phyloP scores from a whole-genome alignment of 768 basidiomycete genomes.

The Mrakia blollopis region DNA sequence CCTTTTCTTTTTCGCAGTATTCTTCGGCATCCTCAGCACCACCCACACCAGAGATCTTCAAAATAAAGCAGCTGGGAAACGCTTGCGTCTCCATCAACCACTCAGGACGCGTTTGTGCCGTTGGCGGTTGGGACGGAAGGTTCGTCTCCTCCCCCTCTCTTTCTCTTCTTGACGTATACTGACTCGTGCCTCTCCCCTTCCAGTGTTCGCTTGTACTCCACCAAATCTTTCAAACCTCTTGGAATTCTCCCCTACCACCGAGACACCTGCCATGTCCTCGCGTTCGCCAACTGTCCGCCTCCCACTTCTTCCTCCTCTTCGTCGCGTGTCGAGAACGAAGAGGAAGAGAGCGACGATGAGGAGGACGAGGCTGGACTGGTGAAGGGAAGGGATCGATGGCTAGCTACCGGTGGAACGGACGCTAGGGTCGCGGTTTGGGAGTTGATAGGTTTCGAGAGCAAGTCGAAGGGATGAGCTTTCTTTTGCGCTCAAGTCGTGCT shows the following conservation, averaged over 20 bases:
- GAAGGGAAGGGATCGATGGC: constrained; percentile 55
- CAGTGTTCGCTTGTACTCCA: constrained; percentile 78
- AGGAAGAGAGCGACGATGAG: constrained; percentile 49
- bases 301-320: background rate
- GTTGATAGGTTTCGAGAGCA: constrained; percentile 43
- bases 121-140: constrained; percentile 94
- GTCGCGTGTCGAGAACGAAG: constrained; percentile 40
- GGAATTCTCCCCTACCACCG: constrained; percentile 83
- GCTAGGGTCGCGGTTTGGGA: constrained; percentile 67
- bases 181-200: constrained; percentile 7
- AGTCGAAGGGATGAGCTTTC: background rate
- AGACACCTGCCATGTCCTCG: constrained; percentile 64
- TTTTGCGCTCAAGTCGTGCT: background rate
- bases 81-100: constrained; percentile 66
- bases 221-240: constrained; percentile 71
- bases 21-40: background rate
- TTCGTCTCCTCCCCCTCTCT: constrained; percentile 46
- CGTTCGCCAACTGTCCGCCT: constrained; percentile 54
- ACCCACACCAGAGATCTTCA: constrained; percentile 13
- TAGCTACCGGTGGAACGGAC: constrained; percentile 64
- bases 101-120: constrained; percentile 72
- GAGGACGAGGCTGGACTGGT: constrained; percentile 54
- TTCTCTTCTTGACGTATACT: background rate
- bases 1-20: background rate
- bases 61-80: constrained; percentile 74